Evolutionary conservation across 2,329 filamentous ascomycete genomes (phyloP), one percentile per base, ranked within the genome.

Genomic region (Fusarium sp.): DNA sequence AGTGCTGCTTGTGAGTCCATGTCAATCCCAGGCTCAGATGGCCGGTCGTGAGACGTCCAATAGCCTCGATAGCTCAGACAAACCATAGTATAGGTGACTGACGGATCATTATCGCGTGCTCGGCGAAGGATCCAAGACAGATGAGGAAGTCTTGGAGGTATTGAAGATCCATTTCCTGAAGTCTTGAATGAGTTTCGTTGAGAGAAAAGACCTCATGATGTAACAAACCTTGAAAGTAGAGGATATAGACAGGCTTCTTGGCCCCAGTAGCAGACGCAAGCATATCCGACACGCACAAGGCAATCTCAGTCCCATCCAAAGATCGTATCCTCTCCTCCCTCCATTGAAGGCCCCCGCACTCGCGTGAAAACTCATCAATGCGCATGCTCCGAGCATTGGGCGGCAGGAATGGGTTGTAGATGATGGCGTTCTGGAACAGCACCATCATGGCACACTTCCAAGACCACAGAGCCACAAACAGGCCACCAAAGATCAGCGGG

Each of bases 341-440:
- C 93, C 93, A 96, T 42, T 79, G 69, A n/a, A 95, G 84, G 0
- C 90, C 90, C 29, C 83, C 84, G 72, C 91, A 94, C 40, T 88
- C 85, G 5, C 81, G 79, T 29, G 84, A 84, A 78, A 93, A 94
- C 75, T 93, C 89, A 4, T 84, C 83, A 40, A 95, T 91, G 66
- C 83, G 90, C 83, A 95, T 92, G 27, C 87, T 86, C 18, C 93
- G 87, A 0, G 93, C 87, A 77, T 92, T 92, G 3, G 93, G 93
- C 20, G 93, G 93, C 60, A 95, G 83, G 54, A 92, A 92, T 0
- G 93, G 92, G 85, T 94, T 94, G 82, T 95, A 95, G 68, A 95
- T 93, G 79, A 95, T 94, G 79, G 92, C 92, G 78, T 95, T 94
- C 82, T 95, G 93, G 79, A 95, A 93, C 6, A 93, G 75, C 31